Evolutionary conservation across 2,329 filamentous ascomycete genomes (phyloP).

Genomic region (Botryotinia calthae): DNA sequence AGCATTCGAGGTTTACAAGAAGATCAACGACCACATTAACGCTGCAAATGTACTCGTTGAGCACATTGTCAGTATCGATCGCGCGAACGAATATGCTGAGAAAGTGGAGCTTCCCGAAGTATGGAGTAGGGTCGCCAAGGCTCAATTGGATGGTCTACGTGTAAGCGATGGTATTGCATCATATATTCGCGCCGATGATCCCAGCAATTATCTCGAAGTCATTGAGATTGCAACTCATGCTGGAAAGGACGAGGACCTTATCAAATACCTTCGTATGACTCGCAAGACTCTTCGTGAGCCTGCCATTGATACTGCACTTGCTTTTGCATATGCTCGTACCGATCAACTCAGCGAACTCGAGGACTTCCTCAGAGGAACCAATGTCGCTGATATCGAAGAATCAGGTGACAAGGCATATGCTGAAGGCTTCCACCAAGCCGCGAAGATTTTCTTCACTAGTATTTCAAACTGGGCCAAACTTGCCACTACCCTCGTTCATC

Average conservation of each 20-base stretch:
- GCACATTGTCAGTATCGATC: constrained; percentile 95
- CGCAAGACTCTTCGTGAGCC: constrained; percentile 95
- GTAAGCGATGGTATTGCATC: constrained; percentile 92
- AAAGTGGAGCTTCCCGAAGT: constrained; percentile 91
- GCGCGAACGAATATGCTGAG: constrained; percentile 92
- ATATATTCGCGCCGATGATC: constrained; percentile 92
- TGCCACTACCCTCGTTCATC: constrained; percentile 93
- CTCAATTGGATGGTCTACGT: constrained; percentile 91
- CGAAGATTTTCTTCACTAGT: constrained; percentile 97
- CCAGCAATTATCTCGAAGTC: constrained; percentile 90
- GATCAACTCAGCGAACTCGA: constrained; percentile 91
- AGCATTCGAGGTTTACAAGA: constrained; percentile 98
- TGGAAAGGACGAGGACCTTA: constrained; percentile 94
- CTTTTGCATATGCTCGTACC: constrained; percentile 88
- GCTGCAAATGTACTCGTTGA: constrained; percentile 93
- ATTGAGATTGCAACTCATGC: constrained; percentile 94
- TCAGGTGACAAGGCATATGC: constrained; percentile 97
- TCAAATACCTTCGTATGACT: constrained; percentile 96
- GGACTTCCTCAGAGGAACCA: constrained; percentile 89
- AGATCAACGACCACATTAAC: constrained; percentile 82
- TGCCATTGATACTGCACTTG: constrained; percentile 87
- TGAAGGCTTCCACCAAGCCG: constrained; percentile 90
- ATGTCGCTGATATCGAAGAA: constrained; percentile 93
- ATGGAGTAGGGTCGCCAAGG: constrained; percentile 98
- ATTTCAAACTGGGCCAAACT: constrained; percentile 99